phyloP scores from a whole-genome alignment of 495 filamentous ascomycete species.

The Massariosphaeria phaeospora region DNA sequence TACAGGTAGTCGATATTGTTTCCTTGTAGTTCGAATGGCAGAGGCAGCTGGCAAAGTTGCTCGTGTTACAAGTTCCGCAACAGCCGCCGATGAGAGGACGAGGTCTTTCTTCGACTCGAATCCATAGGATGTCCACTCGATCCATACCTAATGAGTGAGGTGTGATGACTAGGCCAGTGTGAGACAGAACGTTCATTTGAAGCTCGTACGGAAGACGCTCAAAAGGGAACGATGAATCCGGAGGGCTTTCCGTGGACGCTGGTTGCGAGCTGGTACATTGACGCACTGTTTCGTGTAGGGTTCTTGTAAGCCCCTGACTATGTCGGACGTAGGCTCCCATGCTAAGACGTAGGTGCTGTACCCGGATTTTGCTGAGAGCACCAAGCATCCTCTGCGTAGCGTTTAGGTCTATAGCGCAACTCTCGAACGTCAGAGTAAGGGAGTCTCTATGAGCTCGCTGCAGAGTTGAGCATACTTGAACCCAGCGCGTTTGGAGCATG shows the following conservation, averaged over 20 bases:
- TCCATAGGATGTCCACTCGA: not conserved
- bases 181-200: not conserved
- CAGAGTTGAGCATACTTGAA: not conserved
- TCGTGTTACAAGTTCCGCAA: slow-evolving; percentile 1
- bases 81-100: not conserved
- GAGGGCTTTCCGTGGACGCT: not conserved
- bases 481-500: not conserved
- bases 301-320: not conserved
- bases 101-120: not conserved
- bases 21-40: not conserved
- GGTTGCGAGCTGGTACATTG: not conserved
- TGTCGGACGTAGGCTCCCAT: not conserved
- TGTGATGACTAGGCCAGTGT: not conserved
- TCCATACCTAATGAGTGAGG: not conserved
- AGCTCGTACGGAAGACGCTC: not conserved
- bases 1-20: not conserved
- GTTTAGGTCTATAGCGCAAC: not conserved
- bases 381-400: not conserved
- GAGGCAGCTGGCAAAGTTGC: not conserved
- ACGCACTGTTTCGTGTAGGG: not conserved
- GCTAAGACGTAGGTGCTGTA: not conserved
- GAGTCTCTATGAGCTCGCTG: not conserved
- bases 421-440: not conserved
- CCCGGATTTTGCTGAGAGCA: not conserved
- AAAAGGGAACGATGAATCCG: not conserved